Percentiles rank a stretch among this genome's conserved stretches.
phyloP scores from a whole-genome alignment of 441 rosid genomes.

The Euphorbia celastroides region DNA sequence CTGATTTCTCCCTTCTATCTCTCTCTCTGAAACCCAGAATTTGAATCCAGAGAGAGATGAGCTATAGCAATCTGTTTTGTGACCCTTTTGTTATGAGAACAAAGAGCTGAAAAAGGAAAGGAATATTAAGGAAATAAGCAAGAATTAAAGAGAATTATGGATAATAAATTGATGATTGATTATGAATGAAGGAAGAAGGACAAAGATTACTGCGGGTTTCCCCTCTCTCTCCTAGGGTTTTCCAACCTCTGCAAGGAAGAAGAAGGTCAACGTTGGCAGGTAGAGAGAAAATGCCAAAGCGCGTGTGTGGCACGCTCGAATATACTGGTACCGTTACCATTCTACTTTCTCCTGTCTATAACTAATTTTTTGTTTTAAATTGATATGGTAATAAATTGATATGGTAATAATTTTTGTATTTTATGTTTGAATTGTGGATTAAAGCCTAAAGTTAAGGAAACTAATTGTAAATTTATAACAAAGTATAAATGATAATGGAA shows the following conservation, averaged over 20 bases:
- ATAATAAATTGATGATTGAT: not conserved
- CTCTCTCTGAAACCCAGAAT: not conserved
- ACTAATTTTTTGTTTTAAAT: not conserved
- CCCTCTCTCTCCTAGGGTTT: constrained; percentile 6
- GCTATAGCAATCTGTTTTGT: not conserved
- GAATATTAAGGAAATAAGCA: not conserved
- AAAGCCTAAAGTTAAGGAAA: not conserved
- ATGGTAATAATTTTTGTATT: not conserved
- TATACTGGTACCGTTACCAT: not conserved
- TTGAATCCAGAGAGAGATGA: not conserved
- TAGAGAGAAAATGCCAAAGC: not conserved
- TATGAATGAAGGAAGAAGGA: constrained; percentile 12
- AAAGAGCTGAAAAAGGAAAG: not conserved
- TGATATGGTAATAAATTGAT: not conserved
- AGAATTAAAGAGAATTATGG: not conserved
- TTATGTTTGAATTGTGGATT: not conserved
- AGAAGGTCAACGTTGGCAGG: constrained; percentile 16
- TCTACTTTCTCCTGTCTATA: not conserved
- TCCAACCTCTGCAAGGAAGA: not conserved
- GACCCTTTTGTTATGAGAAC: not conserved
- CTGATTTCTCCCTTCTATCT: not conserved
- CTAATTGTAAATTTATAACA: not conserved
- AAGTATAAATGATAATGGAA: not conserved
- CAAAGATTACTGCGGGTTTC: constrained; percentile 9
- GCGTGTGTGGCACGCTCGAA: constrained; percentile 9